A percentile compares a stretch with the other conserved stretches of the same genome.
These are phyloP conservation scores for Delitschia confertaspora DNA, from an alignment of 495 filamentous ascomycete species.

Conservation along the genomic window DNA sequence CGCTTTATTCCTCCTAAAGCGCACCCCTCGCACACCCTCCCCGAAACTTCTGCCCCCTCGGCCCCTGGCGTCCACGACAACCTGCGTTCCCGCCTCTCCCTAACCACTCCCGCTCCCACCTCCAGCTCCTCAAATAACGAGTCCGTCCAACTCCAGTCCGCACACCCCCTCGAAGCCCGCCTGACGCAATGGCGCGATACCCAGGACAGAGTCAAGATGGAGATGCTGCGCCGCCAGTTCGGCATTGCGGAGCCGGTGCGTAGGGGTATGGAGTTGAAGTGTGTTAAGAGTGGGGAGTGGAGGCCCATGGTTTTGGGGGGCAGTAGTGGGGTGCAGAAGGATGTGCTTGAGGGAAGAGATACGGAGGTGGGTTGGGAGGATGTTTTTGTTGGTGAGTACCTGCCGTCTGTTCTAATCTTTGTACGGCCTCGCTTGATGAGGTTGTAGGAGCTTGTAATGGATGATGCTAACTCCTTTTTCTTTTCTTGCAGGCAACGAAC, in stretches of 20 bases:
- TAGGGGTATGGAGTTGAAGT: slow-evolving; percentile 91
- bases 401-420: slow-evolving; percentile 2
- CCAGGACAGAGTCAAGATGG: slow-evolving; percentile 81
- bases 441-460: slow-evolving; percentile 5
- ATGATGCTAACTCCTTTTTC: slow-evolving; percentile 26
- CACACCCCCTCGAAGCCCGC: slow-evolving; percentile 86
- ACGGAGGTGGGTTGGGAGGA: slow-evolving; percentile 78
- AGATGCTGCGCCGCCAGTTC: slow-evolving; percentile 70
- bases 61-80: slow-evolving; percentile 88
- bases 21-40: slow-evolving; percentile 41
- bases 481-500: slow-evolving; percentile 47
- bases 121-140: slow-evolving; percentile 32
- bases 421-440: neutral
- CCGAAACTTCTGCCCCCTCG: slow-evolving; percentile 60
- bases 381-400: slow-evolving; percentile 55
- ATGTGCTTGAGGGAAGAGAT: slow-evolving; percentile 76
- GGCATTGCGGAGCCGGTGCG: slow-evolving; percentile 90
- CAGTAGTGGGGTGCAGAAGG: slow-evolving; percentile 44
- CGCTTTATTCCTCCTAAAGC: slow-evolving; percentile 65
- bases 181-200: slow-evolving; percentile 76
- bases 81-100: slow-evolving; percentile 65
- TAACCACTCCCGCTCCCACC: slow-evolving; percentile 40
- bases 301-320: slow-evolving; percentile 38
- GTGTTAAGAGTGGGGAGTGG: slow-evolving; percentile 55
- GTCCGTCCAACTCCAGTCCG: slow-evolving; percentile 38